Percentiles rank a stretch among this genome's conserved stretches.
Evolutionary conservation across 768 basidiomycete species (phyloP).

Genomic region (Russula compacta): DNA sequence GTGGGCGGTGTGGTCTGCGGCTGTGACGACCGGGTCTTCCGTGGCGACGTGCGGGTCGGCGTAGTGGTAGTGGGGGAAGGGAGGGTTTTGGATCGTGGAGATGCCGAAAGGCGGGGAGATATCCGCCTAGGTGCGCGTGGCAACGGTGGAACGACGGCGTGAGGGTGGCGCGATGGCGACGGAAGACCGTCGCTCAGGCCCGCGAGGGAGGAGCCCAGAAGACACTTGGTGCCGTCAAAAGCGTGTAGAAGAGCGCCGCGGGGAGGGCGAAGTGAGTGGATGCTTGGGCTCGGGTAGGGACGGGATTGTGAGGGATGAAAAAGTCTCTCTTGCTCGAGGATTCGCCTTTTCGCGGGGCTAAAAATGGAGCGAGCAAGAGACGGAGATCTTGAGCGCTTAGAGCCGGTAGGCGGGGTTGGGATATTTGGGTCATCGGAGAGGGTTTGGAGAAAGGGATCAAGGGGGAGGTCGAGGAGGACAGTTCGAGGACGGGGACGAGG

Average conservation of each 20-base stretch:
- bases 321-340: conserved; percentile 19
- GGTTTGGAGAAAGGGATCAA: conserved; percentile 10
- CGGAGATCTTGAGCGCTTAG: conserved; percentile 20
- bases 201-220: background rate
- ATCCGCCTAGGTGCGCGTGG: background rate
- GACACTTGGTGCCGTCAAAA: background rate
- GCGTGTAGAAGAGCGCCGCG: background rate
- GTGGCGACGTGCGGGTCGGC: conserved; percentile 15
- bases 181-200: background rate
- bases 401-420: background rate
- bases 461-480: conserved; percentile 15
- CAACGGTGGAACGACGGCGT: background rate
- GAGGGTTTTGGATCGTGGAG: background rate
- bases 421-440: background rate
- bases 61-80: background rate
- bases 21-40: background rate
- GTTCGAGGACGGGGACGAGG: background rate
- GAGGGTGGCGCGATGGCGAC: background rate
- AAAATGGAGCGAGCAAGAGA: conserved; percentile 9
- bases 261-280: background rate
- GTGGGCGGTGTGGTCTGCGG: background rate
- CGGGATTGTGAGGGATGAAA: conserved; percentile 10
- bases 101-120: conserved; percentile 9
- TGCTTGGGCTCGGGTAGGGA: background rate
- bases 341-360: conserved; percentile 20